These are phyloP conservation scores for Podosphaera leucotricha DNA, from an alignment of 2,329 filamentous ascomycete genomes.

Conservation along the genomic window DNA sequence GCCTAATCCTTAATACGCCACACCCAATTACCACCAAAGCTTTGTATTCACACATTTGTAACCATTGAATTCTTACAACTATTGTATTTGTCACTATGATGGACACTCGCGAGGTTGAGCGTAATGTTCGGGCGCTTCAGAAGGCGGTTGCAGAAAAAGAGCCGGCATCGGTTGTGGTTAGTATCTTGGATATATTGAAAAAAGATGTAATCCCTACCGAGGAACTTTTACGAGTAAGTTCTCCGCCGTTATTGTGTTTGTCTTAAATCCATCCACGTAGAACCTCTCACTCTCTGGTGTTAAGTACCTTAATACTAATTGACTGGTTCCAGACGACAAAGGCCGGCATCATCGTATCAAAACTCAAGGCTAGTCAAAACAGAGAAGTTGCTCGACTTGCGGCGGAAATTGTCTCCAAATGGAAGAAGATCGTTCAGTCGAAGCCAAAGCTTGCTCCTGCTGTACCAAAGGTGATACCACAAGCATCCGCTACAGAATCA, in stretches of 20 bases:
- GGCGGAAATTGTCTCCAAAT: conserved; percentile 64
- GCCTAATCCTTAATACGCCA: neutral
- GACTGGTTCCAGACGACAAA: conserved; percentile 41
- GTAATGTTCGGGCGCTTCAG: conserved; percentile 32
- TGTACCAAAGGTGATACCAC: conserved; percentile 13
- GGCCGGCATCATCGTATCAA: conserved; percentile 75
- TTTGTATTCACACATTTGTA: neutral
- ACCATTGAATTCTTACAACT: neutral
- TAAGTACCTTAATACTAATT: neutral
- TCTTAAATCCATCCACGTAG: conserved; percentile 1
- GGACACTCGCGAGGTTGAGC: conserved; percentile 13
- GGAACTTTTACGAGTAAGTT: conserved; percentile 56
- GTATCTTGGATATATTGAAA: conserved; percentile 56
- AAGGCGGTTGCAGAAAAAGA: conserved; percentile 61
- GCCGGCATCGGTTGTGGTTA: conserved; percentile 44
- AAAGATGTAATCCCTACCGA: conserved; percentile 65
- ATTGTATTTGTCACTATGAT: conserved; percentile 4
- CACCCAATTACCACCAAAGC: neutral
- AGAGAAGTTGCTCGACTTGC: conserved; percentile 61
- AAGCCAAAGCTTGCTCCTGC: conserved; percentile 13
- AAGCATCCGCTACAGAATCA: conserved; percentile 20
- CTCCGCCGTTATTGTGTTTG: conserved; percentile 1
- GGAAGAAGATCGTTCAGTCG: conserved; percentile 62
- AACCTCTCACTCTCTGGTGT: conserved; percentile 5
- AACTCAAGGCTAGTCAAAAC: conserved; percentile 51